Conservation (phyloP, 2,329 filamentous ascomycete species). For the Rhinocladiella mackenziei region DNA sequence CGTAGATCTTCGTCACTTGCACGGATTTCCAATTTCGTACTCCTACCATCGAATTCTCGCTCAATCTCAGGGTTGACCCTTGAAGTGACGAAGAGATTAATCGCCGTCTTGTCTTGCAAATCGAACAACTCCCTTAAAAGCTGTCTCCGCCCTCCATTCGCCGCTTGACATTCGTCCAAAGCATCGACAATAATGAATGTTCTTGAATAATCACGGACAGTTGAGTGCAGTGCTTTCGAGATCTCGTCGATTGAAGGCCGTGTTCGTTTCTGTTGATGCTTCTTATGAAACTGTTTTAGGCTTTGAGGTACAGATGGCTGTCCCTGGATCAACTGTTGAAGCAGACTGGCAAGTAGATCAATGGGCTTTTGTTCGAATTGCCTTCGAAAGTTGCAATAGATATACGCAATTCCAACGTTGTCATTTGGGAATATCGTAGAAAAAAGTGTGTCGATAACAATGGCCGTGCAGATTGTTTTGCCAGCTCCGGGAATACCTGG, state of each 20-base stretch:
- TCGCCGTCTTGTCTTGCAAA: conserved; percentile 19
- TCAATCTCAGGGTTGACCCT: neutral
- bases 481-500: conserved; percentile 48
- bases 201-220: conserved; percentile 5
- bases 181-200: conserved; percentile 28
- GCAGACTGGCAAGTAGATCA: conserved; percentile 11
- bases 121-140: conserved; percentile 24
- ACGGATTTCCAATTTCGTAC: neutral
- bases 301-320: conserved; percentile 11
- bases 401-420: conserved; percentile 41
- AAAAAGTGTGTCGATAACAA: conserved; percentile 19
- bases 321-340: conserved; percentile 12
- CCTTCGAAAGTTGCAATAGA: conserved; percentile 47
- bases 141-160: neutral
- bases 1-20: conserved; percentile 14
- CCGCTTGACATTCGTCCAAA: conserved; percentile 24
- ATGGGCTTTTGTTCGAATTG: conserved; percentile 36
- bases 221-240: conserved; percentile 2
- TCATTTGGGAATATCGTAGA: neutral
- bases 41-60: neutral
- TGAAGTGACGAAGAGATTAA: conserved; percentile 2
- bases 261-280: conserved; percentile 6
- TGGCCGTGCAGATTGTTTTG: conserved; percentile 34
- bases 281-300: conserved; percentile 12
- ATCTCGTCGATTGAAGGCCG: conserved; percentile 13